These are phyloP conservation scores for Yamadazyma atmosphaerica DNA, from an alignment of 1,139 yeast species.

Conservation along the genomic window DNA sequence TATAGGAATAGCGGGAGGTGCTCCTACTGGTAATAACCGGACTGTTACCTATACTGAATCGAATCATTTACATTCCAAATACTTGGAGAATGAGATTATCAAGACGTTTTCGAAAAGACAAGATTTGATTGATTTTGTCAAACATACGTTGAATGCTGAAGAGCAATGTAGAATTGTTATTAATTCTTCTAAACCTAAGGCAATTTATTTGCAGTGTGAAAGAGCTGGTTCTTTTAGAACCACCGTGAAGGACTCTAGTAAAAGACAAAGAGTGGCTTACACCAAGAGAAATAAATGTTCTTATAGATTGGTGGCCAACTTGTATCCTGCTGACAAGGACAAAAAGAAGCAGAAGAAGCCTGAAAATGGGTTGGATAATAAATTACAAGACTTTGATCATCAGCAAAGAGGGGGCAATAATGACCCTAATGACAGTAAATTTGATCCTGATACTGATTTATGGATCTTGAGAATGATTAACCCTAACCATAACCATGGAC, in stretches of 20 bases:
- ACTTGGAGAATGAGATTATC: constrained; percentile 46
- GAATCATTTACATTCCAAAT: constrained; percentile 18
- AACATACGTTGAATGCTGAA: constrained; percentile 41
- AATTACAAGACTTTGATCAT: constrained; percentile 21
- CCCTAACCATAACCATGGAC: constrained; percentile 49
- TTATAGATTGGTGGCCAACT: constrained; percentile 49
- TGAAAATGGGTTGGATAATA: constrained; percentile 21
- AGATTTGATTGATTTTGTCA: constrained; percentile 45
- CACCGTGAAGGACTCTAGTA: constrained; percentile 48
- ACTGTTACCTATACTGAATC: background rate
- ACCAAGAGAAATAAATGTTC: constrained; percentile 53
- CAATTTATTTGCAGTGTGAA: constrained; percentile 53
- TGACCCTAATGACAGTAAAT: constrained; percentile 7
- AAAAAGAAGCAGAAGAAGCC: constrained; percentile 28
- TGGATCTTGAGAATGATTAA: constrained; percentile 54
- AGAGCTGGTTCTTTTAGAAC: constrained; percentile 50
- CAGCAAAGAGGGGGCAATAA: constrained; percentile 5
- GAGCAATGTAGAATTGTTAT: constrained; percentile 51
- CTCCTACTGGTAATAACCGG: too few species aligned
- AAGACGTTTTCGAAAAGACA: constrained; percentile 44
- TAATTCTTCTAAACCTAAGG: constrained; percentile 51
- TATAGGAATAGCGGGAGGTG: constrained; percentile 1
- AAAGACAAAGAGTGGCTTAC: constrained; percentile 53
- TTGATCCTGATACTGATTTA: constrained; percentile 29
- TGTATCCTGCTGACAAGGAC: constrained; percentile 45